Evolutionary conservation across 805 yeast species (phyloP).

Genomic region (Ascoidea asiatica): DNA sequence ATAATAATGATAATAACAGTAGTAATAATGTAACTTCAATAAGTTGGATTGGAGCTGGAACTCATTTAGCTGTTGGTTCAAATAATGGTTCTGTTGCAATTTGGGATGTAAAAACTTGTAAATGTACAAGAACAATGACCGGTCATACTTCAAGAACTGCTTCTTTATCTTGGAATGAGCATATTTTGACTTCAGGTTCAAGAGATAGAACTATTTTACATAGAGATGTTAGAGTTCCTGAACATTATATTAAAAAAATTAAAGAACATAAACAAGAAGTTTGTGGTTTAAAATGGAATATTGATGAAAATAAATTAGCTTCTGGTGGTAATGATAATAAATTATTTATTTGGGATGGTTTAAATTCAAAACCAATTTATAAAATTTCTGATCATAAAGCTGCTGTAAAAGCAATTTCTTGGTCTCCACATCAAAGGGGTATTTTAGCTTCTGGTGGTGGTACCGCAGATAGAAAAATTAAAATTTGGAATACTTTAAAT

Average conservation of each 20-base stretch:
- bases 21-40: conserved; percentile 75
- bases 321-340: conserved; percentile 93
- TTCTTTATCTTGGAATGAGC: conserved; percentile 89
- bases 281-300: conserved; percentile 92
- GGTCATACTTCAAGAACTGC: conserved; percentile 83
- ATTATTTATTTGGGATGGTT: conserved; percentile 79
- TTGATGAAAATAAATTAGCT: conserved; percentile 81
- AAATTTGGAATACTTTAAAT: conserved; percentile 83
- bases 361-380: conserved; percentile 51
- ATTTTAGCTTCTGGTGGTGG: conserved; percentile 94
- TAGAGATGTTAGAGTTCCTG: conserved; percentile 81
- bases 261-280: conserved; percentile 84
- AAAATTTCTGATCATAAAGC: conserved; percentile 78
- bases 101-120: conserved; percentile 79
- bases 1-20: too few relatives aligned
- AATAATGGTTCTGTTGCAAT: conserved; percentile 79
- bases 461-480: conserved; percentile 80
- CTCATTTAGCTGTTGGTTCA: conserved; percentile 90
- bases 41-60: conserved; percentile 90
- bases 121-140: conserved; percentile 80
- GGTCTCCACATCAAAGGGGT: conserved; percentile 97
- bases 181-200: conserved; percentile 76
- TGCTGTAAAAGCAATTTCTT: conserved; percentile 91
- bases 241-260: conserved; percentile 62
- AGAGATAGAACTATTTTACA: conserved; percentile 76